Conservation (phyloP, 495 filamentous ascomycete species). For the Trichocladium antarcticum region DNA sequence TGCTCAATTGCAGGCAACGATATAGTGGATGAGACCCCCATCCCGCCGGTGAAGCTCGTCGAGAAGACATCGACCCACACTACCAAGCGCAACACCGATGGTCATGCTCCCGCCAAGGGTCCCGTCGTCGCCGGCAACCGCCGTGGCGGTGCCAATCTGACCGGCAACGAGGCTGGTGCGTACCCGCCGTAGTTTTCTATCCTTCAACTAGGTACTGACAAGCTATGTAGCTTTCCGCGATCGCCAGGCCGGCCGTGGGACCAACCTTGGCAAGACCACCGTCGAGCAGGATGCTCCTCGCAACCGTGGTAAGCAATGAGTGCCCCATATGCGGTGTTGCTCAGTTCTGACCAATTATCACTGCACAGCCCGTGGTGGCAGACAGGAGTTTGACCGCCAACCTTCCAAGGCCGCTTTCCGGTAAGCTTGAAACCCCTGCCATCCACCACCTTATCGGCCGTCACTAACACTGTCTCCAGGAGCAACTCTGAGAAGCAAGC, state of each 20-base stretch:
- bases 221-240: constrained; percentile 67
- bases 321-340: neutral
- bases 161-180: constrained; percentile 75
- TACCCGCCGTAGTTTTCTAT: neutral
- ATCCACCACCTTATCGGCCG: neutral
- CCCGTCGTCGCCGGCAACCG: constrained; percentile 34
- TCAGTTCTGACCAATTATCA: constrained; percentile 6
- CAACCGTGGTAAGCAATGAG: constrained; percentile 42
- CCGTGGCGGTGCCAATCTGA: constrained; percentile 43
- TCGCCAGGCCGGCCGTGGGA: constrained; percentile 65
- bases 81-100: constrained; percentile 82
- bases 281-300: constrained; percentile 55
- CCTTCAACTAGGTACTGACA: constrained; percentile 10
- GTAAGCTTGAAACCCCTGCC: constrained; percentile 38
- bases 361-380: constrained; percentile 34
- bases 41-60: constrained; percentile 70
- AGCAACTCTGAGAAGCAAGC: constrained; percentile 91
- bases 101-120: constrained; percentile 51
- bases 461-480: constrained; percentile 16
- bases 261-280: constrained; percentile 71
- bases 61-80: constrained; percentile 70
- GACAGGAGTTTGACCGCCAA: constrained; percentile 68
- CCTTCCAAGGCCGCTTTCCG: constrained; percentile 57
- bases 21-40: constrained; percentile 69
- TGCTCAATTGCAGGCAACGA: constrained; percentile 55